These are phyloP conservation scores for Verticillium isaacii DNA, from an alignment of 2,329 filamentous ascomycete genomes.

Conservation along the genomic window DNA sequence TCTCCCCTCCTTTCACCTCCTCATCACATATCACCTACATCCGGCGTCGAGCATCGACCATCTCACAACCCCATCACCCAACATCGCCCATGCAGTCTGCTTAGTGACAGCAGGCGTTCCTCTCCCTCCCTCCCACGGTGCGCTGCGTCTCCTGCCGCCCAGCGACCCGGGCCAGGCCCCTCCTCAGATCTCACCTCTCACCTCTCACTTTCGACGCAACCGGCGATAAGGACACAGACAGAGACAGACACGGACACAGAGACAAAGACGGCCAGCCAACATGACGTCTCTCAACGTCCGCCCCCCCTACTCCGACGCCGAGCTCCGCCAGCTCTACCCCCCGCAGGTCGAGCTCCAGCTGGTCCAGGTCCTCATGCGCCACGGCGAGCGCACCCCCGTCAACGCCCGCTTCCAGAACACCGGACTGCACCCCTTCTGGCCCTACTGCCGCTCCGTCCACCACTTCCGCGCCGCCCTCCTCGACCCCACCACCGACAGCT, in stretches of 20 bases:
- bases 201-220: not conserved
- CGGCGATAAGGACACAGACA: not conserved
- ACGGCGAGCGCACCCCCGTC: conserved; percentile 80
- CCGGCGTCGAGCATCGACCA: not conserved
- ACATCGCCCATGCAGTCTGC: not conserved
- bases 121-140: not conserved
- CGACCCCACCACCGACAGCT: conserved; percentile 30
- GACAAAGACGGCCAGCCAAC: not conserved
- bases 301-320: conserved; percentile 71
- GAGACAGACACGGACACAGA: not conserved
- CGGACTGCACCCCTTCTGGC: conserved; percentile 69
- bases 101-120: not conserved
- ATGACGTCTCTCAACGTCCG: conserved; percentile 81
- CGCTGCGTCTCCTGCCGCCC: not conserved
- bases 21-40: not conserved
- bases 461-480: conserved; percentile 57
- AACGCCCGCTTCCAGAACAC: conserved; percentile 82
- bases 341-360: conserved; percentile 74
- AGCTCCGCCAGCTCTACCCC: conserved; percentile 80
- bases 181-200: not conserved
- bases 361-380: conserved; percentile 80
- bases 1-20: not conserved
- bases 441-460: conserved; percentile 77
- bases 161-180: not conserved
- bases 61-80: not conserved